Conservation (phyloP, 352 stramenopile genomes). For the Phytophthora pseudosyringae region DNA sequence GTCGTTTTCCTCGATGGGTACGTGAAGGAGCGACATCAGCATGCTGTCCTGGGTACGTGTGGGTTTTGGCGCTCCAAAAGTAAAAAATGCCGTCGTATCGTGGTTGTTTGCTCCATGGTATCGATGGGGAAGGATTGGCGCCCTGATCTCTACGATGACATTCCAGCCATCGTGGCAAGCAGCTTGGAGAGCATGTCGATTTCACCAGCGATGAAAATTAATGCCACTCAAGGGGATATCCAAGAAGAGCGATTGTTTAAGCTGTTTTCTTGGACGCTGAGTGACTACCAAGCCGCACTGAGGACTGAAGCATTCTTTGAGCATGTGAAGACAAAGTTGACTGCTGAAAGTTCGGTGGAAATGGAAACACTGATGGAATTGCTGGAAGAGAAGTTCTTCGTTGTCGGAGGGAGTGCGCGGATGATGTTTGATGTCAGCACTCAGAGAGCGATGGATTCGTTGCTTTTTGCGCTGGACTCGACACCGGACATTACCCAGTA, state of each 20-base stretch:
- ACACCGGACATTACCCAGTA: not conserved
- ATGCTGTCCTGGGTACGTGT: not conserved
- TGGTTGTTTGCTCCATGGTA: constrained; percentile 9
- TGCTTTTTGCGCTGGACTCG: not conserved
- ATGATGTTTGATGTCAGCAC: not conserved
- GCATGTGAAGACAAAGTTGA: not conserved
- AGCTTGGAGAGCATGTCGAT: not conserved
- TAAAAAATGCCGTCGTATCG: not conserved
- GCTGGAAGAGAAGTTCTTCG: not conserved
- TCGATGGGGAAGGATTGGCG: constrained; percentile 7
- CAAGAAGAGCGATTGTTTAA: not conserved
- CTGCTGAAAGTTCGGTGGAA: not conserved
- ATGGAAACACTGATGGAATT: not conserved
- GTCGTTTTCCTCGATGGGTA: constrained; percentile 17
- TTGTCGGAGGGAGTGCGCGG: not conserved
- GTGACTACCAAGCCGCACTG: not conserved
- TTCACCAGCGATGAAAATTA: not conserved
- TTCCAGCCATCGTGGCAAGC: not conserved
- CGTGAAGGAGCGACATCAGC: not conserved
- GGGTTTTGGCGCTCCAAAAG: not conserved
- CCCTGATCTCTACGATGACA: not conserved
- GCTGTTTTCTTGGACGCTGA: not conserved
- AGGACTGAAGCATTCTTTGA: not conserved
- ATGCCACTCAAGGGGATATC: not conserved
- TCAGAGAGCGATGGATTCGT: not conserved